Conservation (phyloP, 305 asterid genomes). For the Striga hermonthica region DNA sequence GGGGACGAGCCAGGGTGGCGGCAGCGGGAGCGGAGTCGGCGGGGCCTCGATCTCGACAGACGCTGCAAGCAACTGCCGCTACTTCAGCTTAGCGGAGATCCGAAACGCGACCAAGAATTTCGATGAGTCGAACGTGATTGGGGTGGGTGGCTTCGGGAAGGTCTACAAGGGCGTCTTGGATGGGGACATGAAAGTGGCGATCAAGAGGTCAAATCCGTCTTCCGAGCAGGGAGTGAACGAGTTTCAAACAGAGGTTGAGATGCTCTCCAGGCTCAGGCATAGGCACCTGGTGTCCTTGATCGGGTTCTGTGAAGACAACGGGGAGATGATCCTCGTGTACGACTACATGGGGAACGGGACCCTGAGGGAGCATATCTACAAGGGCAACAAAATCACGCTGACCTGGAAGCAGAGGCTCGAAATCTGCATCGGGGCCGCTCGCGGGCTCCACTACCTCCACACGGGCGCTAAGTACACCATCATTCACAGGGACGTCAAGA, state of each 20-base stretch:
- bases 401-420: constrained; percentile 85
- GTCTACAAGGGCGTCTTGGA: constrained; percentile 80
- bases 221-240: constrained; percentile 88
- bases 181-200: constrained; percentile 56
- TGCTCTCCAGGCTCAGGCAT: constrained; percentile 78
- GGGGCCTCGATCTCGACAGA: constrained; percentile 60
- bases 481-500: constrained; percentile 83
- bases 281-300: constrained; percentile 77
- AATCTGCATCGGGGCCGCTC: constrained; percentile 76
- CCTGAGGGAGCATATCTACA: constrained; percentile 75
- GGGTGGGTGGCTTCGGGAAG: constrained; percentile 92
- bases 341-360: constrained; percentile 89
- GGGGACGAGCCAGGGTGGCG: neutral
- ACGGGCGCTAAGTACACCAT: constrained; percentile 83
- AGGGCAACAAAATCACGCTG: constrained; percentile 53
- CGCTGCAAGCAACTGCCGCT: constrained; percentile 73
- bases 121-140: constrained; percentile 75
- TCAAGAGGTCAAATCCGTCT: constrained; percentile 87
- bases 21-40: constrained; percentile 27
- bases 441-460: constrained; percentile 86
- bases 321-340: constrained; percentile 83
- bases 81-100: constrained; percentile 67
- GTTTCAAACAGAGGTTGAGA: constrained; percentile 86
- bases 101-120: constrained; percentile 66
- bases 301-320: constrained; percentile 84